Evolutionary conservation across 1,284 basidiomycete species (phyloP).

Genomic region (Trametes pubescens): DNA sequence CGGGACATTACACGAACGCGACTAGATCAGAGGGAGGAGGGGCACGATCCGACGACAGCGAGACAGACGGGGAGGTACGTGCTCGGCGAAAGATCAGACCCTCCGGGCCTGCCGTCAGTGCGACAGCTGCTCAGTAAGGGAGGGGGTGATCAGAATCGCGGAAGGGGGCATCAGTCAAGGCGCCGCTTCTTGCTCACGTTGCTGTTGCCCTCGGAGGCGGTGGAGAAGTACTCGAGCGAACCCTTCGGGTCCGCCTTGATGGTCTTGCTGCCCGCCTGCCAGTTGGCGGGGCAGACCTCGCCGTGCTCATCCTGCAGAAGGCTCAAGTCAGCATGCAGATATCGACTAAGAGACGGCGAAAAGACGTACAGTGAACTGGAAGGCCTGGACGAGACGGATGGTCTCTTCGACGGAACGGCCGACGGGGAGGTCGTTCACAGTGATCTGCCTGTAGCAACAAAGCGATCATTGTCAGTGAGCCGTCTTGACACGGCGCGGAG

Average conservation of each 20-base stretch:
- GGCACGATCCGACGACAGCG: conserved; percentile 31
- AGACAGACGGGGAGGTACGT: conserved; percentile 21
- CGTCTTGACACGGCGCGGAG: neutral
- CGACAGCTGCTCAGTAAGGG: conserved; percentile 31
- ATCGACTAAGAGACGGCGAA: neutral
- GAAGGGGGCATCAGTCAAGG: conserved; percentile 38
- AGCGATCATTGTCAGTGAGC: conserved; percentile 11
- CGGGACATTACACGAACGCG: conserved; percentile 17
- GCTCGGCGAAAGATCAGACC: conserved; percentile 35
- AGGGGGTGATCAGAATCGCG: conserved; percentile 31
- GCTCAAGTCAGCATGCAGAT: neutral
- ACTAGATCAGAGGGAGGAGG: conserved; percentile 27
- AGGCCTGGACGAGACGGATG: conserved; percentile 87
- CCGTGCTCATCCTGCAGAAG: conserved; percentile 79
- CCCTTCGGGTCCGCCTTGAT: conserved; percentile 80
- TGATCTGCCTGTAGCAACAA: conserved; percentile 72
- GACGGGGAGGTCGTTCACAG: conserved; percentile 90
- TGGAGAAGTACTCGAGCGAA: conserved; percentile 79
- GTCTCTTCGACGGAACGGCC: conserved; percentile 93
- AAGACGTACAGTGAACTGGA: conserved; percentile 81
- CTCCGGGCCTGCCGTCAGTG: conserved; percentile 33
- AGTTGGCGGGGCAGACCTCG: conserved; percentile 91
- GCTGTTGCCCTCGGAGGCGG: conserved; percentile 44
- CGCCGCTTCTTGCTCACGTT: conserved; percentile 47
- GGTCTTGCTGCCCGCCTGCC: conserved; percentile 78